Conservation (phyloP, 2,329 filamentous ascomycete species). For the Myriosclerotinia duriaeana region DNA sequence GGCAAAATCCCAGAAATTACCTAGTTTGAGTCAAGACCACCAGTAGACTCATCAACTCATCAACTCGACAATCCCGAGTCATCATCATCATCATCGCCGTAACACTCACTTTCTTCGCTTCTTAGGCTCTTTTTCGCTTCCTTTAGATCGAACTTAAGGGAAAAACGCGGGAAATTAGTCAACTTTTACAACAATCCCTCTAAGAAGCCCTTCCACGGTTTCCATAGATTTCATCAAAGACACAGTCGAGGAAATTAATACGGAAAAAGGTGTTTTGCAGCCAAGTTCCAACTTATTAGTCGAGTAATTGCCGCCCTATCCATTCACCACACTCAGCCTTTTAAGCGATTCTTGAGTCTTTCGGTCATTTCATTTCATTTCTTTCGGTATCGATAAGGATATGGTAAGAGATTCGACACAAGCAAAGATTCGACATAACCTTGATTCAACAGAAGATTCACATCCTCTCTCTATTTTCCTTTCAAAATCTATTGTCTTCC, state of each 20-base stretch:
- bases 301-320: slow-evolving; percentile 7
- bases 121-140: slow-evolving; percentile 3
- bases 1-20: not conserved
- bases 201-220: not conserved
- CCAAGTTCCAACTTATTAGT: not conserved
- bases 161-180: not conserved
- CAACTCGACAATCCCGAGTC: too few species aligned
- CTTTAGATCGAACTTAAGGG: not conserved
- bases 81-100: too few species aligned
- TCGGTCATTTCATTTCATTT: slow-evolving; percentile 9
- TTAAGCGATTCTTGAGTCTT: slow-evolving; percentile 12
- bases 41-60: too few species aligned
- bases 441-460: too few species aligned
- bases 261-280: not conserved
- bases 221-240: not conserved
- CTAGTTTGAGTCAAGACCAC: not conserved
- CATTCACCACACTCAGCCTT: not conserved
- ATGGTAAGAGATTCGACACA: not conserved
- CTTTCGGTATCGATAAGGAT: slow-evolving; percentile 17
- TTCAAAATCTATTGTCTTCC: not conserved
- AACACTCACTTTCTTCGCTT: too few species aligned
- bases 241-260: not conserved
- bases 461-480: not conserved
- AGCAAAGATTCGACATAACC: not conserved
- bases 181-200: not conserved